Evolutionary conservation across 2,329 filamentous ascomycete species (phyloP), one percentile per base, ranked within the genome.

Genomic region (Alternaria rosae): DNA sequence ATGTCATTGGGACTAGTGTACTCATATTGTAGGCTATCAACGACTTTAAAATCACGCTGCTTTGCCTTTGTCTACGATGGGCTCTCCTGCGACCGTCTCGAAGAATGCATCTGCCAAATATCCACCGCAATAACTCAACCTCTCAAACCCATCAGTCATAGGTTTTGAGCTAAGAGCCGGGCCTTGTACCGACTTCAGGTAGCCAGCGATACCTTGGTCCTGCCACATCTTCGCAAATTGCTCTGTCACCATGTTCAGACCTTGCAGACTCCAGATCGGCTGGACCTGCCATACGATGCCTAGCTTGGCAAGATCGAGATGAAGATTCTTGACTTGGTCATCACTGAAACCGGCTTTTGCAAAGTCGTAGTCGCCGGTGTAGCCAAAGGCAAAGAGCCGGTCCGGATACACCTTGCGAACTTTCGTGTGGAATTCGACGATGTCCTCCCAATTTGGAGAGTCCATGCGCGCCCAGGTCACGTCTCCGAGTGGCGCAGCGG

Each of bases 201-300:
- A 80, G 5, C 74, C 79, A 17, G 75, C 77, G 47, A 81, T 81
- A 3, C 77, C 79, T 15, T 77, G 70, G 32, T 76, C 67, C 23
- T 64, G 68, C 77, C 76, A 81, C 53, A 74, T 60, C 62, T 75
- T 70, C 13, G 70, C 69, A 65, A 80, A 78, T 62, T 74, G 67
- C 54, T 79, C 76, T 5, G 77, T 74, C 15, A 69, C 66, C 54
- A 76, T 65, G 57, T 80, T 79, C 17, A 80, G 60, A 0, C 80
- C 80, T 43, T 78, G 74, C 12, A 80, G 53, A 23, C 69, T 69
- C 76, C 78, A 81, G 55, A 81, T 80, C 2, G 79, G 80, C 73
- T 82, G 79, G 1, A 81, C 78, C 58, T 82, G 80, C 80, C 79
- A 82, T 5, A 78, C 76, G 7, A 81, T 68, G 9, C 78, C 76